Conservation (phyloP, 768 basidiomycete genomes). For the Lactifluus pinguis region DNA sequence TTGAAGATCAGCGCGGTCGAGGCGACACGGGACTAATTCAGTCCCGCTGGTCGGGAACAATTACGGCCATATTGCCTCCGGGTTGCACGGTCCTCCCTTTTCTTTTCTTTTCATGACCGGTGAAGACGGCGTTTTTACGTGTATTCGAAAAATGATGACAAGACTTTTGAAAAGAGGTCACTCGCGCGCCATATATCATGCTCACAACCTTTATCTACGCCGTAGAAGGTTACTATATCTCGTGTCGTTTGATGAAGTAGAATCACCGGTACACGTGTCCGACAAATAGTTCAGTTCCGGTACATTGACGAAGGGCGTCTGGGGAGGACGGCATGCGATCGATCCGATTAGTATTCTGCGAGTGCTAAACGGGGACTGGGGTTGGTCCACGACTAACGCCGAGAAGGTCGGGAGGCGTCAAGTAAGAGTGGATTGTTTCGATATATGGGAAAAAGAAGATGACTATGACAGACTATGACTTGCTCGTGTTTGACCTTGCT, state of each 20-base stretch:
- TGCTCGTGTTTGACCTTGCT: not conserved
- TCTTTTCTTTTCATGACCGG: constrained; percentile 4
- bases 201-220: not conserved
- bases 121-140: constrained; percentile 4
- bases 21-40: too few relatives aligned
- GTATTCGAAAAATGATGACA: constrained; percentile 1
- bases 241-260: not conserved
- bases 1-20: not conserved
- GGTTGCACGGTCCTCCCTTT: not conserved
- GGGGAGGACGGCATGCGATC: not conserved
- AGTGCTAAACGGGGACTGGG: not conserved
- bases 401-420: not conserved
- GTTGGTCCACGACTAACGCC: not conserved
- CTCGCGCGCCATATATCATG: not conserved
- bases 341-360: not conserved
- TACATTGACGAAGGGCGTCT: not conserved
- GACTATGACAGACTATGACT: not conserved
- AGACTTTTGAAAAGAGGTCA: not conserved
- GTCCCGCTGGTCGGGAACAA: not conserved
- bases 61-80: not conserved
- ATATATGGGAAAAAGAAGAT: not conserved
- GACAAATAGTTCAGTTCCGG: not conserved
- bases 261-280: not conserved
- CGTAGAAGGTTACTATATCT: not conserved
- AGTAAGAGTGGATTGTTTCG: not conserved